Percentiles rank a stretch among this genome's conserved stretches.
phyloP scores from a whole-genome alignment of 1,284 basidiomycete genomes.

The Apiotrichum gracile region DNA sequence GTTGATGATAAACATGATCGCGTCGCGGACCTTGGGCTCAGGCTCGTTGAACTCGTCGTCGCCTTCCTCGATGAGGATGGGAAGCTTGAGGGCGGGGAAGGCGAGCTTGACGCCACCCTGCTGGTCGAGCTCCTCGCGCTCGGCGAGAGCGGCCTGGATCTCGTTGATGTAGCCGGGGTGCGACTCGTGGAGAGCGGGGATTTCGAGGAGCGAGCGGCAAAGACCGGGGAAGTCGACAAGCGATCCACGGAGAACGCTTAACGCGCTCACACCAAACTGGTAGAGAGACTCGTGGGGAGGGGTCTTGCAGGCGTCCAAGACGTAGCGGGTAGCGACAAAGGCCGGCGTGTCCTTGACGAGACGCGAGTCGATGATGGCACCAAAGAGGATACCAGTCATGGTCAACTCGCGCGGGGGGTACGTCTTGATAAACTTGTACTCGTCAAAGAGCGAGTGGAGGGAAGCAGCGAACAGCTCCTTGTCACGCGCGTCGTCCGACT shows the following conservation, averaged over 20 bases:
- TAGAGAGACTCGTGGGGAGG: conserved; percentile 81
- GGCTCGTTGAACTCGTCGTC: conserved; percentile 61
- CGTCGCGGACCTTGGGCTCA: conserved; percentile 82
- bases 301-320: conserved; percentile 86
- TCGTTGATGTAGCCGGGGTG: conserved; percentile 76
- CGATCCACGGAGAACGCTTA: conserved; percentile 79
- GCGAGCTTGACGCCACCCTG: conserved; percentile 51
- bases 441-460: conserved; percentile 98
- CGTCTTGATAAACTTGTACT: conserved; percentile 98
- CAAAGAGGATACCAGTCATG: conserved; percentile 95
- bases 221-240: conserved; percentile 90
- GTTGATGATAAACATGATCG: conserved; percentile 96
- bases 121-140: conserved; percentile 44
- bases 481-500: conserved; percentile 74
- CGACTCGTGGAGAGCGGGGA: conserved; percentile 79
- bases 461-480: conserved; percentile 98
- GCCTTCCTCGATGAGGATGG: conserved; percentile 48
- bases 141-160: conserved; percentile 63
- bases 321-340: conserved; percentile 94
- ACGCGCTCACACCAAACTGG: conserved; percentile 90
- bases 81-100: conserved; percentile 47
- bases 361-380: conserved; percentile 88
- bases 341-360: conserved; percentile 93
- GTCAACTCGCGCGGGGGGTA: conserved; percentile 90
- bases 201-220: conserved; percentile 80